Conservation (phyloP, 2,329 filamentous ascomycete species). For the Meredithiella fracta region DNA sequence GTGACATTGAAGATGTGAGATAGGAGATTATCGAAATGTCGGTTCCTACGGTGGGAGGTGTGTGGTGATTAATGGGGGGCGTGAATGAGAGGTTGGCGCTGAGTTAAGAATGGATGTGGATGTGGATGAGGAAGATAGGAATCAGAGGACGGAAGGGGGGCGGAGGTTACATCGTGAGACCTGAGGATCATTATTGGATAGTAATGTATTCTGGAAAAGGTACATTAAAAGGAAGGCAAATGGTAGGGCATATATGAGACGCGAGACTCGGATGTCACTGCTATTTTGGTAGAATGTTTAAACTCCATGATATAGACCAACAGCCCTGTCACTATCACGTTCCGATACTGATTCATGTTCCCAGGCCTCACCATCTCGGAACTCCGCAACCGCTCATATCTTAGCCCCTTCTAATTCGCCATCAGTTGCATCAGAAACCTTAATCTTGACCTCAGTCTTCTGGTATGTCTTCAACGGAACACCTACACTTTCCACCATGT, state of each 20-base stretch:
- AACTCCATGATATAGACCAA: background rate
- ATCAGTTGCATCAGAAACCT: background rate
- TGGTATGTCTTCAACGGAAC: slow-evolving; percentile 20
- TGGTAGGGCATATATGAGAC: no score
- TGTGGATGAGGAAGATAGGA: background rate
- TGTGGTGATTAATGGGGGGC: background rate
- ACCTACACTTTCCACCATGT: background rate
- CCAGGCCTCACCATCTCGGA: background rate
- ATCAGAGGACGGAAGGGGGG: background rate
- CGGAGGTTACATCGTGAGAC: no score
- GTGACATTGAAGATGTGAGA: slow-evolving; percentile 3
- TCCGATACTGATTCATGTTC: background rate
- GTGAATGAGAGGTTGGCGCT: background rate
- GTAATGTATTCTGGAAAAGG: no score
- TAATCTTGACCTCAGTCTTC: slow-evolving; percentile 14
- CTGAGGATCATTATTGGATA: background rate
- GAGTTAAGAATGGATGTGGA: background rate
- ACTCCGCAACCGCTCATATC: background rate
- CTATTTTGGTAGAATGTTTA: background rate
- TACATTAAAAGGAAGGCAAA: no score
- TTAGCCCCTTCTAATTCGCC: background rate
- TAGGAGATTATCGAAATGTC: background rate
- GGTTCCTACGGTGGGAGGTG: background rate
- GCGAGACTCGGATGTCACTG: background rate
- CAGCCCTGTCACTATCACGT: background rate